Evolutionary conservation across 306 rosid genomes (phyloP).

Genomic region (Mimosa bimucronata): DNA sequence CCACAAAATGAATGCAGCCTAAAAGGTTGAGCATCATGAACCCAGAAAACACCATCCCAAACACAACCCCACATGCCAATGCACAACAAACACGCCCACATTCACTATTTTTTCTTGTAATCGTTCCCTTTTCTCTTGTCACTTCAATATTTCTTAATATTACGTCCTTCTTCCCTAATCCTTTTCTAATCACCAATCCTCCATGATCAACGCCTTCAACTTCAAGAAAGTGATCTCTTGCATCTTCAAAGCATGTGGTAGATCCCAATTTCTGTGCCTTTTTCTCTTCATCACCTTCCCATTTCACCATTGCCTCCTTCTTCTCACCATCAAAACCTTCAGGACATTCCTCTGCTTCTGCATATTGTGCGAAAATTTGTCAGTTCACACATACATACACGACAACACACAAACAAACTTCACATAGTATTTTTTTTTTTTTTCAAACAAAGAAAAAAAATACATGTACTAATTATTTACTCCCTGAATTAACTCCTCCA

Average conservation of each 20-base stretch:
- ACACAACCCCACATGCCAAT: constrained; percentile 44
- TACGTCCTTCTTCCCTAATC: neutral
- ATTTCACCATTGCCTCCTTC: constrained; percentile 2
- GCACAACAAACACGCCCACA: constrained; percentile 42
- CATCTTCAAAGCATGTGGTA: neutral
- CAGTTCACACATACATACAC: neutral
- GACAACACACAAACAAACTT: neutral
- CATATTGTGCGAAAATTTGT: neutral
- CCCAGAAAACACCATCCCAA: constrained; percentile 54
- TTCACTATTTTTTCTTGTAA: neutral
- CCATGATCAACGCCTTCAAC: neutral
- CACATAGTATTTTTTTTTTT: no score
- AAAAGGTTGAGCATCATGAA: constrained; percentile 39
- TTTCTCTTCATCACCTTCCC: neutral
- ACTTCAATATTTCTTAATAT: neutral
- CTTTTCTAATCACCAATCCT: constrained; percentile 22
- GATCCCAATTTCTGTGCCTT: neutral
- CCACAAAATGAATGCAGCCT: constrained; percentile 38
- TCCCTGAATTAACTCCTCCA: neutral
- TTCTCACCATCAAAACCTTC: constrained; percentile 22
- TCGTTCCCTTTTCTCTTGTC: constrained; percentile 13
- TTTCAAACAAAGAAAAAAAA: neutral
- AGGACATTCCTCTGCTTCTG: constrained; percentile 33
- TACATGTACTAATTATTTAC: neutral
- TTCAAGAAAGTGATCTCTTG: constrained; percentile 4